These are phyloP conservation scores for Mycena capillaripes DNA, from an alignment of 768 basidiomycete species.

Conservation along the genomic window DNA sequence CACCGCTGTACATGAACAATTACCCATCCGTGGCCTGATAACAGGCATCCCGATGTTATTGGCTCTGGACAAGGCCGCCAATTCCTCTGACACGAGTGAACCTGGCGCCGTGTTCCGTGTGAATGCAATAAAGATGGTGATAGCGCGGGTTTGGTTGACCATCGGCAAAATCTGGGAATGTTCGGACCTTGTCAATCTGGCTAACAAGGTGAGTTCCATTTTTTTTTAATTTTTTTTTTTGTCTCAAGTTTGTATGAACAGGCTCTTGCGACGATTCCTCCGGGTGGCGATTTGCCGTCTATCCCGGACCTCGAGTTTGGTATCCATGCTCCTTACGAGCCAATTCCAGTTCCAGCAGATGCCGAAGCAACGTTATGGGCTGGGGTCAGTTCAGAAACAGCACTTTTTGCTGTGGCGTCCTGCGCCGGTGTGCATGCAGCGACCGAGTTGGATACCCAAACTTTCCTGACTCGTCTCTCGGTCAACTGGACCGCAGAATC, in stretches of 20 bases:
- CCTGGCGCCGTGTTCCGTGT: conserved; percentile 57
- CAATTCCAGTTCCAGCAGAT: conserved; percentile 56
- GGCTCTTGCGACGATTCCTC: conserved; percentile 62
- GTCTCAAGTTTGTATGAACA: conserved; percentile 40
- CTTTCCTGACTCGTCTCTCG: conserved; percentile 67
- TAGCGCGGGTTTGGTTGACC: conserved; percentile 74
- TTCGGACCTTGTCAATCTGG: conserved; percentile 63
- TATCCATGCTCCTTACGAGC: conserved; percentile 59
- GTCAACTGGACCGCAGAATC: conserved; percentile 80
- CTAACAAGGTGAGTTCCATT: conserved; percentile 65
- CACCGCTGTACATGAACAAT: conserved; percentile 72
- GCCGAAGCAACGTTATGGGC: conserved; percentile 48
- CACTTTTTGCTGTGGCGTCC: conserved; percentile 69
- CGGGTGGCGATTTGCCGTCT: conserved; percentile 30
- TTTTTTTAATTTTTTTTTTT: conserved; percentile 21
- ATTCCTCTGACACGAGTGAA: conserved; percentile 57
- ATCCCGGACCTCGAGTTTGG: conserved; percentile 47
- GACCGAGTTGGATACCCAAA: conserved; percentile 72
- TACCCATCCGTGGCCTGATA: conserved; percentile 83
- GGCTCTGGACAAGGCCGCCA: conserved; percentile 72
- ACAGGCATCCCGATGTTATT: conserved; percentile 90
- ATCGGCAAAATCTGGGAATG: conserved; percentile 83
- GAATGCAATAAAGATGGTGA: conserved; percentile 70
- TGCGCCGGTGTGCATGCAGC: conserved; percentile 70
- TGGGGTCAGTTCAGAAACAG: conserved; percentile 66